Percentiles rank a stretch among this genome's conserved stretches.
phyloP scores from a whole-genome alignment of 495 filamentous ascomycete species.

The Lepraria neglecta region DNA sequence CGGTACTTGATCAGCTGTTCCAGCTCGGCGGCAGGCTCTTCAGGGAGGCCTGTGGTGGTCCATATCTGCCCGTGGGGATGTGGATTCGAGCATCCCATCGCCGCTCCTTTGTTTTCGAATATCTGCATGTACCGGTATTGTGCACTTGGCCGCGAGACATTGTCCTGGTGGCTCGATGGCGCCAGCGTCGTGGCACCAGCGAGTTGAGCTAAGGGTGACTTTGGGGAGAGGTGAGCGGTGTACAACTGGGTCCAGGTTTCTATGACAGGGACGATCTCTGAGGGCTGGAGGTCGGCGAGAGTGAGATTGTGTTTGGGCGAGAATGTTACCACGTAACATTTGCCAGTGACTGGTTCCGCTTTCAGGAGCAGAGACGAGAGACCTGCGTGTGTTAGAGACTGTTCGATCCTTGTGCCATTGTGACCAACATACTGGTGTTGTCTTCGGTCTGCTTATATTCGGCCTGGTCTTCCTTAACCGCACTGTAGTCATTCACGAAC shows the following conservation, averaged over 20 bases:
- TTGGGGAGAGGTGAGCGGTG: slow-evolving; percentile 65
- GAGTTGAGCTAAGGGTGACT: slow-evolving; percentile 55
- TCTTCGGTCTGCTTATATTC: slow-evolving; percentile 52
- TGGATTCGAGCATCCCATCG: slow-evolving; percentile 98
- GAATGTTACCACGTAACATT: slow-evolving; percentile 97
- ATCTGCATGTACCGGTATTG: slow-evolving; percentile 98
- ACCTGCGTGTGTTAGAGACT: slow-evolving; percentile 40
- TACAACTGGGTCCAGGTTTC: slow-evolving; percentile 87
- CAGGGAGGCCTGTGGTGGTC: slow-evolving; percentile 83
- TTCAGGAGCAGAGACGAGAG: slow-evolving; percentile 72
- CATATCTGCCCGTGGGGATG: slow-evolving; percentile 96
- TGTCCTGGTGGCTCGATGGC: slow-evolving; percentile 42
- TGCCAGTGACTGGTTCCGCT: slow-evolving; percentile 81
- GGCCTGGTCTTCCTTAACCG: slow-evolving; percentile 87
- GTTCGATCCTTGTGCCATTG: not conserved
- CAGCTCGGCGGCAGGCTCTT: slow-evolving; percentile 77
- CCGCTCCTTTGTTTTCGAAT: slow-evolving; percentile 96
- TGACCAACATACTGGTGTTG: slow-evolving; percentile 41
- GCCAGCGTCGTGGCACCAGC: slow-evolving; percentile 44
- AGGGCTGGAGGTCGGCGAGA: slow-evolving; percentile 71
- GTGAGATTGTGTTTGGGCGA: slow-evolving; percentile 85
- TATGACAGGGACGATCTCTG: slow-evolving; percentile 68
- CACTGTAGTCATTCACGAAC: slow-evolving; percentile 97
- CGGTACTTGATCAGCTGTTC: slow-evolving; percentile 70
- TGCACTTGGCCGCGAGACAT: slow-evolving; percentile 50